Conservation (phyloP, 805 yeast genomes). For the Komagataella ulmi region DNA sequence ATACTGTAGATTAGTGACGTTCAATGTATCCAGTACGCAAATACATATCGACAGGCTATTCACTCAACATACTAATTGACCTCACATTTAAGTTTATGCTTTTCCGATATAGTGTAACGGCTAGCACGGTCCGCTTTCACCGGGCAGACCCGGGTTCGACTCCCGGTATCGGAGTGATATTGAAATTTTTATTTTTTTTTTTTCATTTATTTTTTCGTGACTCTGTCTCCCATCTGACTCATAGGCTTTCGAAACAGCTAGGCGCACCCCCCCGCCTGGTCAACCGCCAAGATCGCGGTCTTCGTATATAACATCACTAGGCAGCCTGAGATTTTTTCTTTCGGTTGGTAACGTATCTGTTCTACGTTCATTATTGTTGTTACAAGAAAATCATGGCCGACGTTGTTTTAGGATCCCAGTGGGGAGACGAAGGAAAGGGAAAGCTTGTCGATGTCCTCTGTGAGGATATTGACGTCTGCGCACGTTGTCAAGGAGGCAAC, state of each 20-base stretch:
- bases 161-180: conserved; percentile 64
- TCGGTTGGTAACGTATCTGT: background rate
- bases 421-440: conserved; percentile 99
- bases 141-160: conserved; percentile 82
- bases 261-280: background rate
- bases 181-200: conserved; percentile 4
- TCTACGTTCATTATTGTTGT: background rate
- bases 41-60: too few species aligned
- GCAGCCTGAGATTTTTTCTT: background rate
- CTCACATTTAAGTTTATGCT: background rate
- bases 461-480: conserved; percentile 92
- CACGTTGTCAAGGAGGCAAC: conserved; percentile 98
- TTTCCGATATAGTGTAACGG: conserved; percentile 74
- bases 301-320: background rate
- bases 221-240: background rate
- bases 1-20: background rate
- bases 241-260: background rate
- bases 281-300: background rate
- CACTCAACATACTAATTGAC: background rate
- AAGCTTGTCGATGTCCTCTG: conserved; percentile 91
- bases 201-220: background rate
- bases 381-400: conserved; percentile 40
- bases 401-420: conserved; percentile 95
- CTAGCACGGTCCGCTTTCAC: conserved; percentile 82
- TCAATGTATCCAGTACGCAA: background rate